Base-by-base conservation (phyloP, 2,329 filamentous ascomycete species). In the Fusarium heterosporum region DNA sequence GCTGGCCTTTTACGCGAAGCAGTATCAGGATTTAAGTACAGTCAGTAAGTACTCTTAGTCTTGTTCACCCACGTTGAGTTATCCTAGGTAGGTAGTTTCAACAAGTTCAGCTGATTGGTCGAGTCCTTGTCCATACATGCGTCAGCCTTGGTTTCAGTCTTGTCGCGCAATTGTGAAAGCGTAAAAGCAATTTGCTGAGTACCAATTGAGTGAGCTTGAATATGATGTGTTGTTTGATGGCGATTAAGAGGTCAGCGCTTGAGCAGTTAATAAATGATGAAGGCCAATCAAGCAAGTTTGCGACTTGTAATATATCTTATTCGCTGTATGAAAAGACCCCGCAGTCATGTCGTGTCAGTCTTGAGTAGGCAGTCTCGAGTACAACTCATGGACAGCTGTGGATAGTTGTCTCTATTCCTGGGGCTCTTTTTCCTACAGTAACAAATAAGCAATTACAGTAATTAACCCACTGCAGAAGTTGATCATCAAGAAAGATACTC, bases 341-440 rank as follows among this genome's bases (percentile, higher is more conserved):
- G 61, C 61, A 62, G 50, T 66, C 63, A 61, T 64, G 46, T 50
- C 52, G 32, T 61, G 50, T 51, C 52, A 60, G 51, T 32, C 25
- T 22, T 17, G 32, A 17, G 39, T 22, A 38, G n/a, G 34, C 13
- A 28, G 46, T 28, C 22, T 40, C n/a, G 30, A 38, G 25, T 29
- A 42, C 40, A 16, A n/a, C n/a, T n/a, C n/a, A n/a, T n/a, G n/a
- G n/a, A n/a, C n/a, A n/a, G n/a, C n/a, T n/a, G n/a, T n/a, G n/a
- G n/a, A 22, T 22, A 22, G 22, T 22, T 22, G 22, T 22, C 22
- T 22, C 22, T 22, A 6, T 22, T 22, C 22, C 6, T 17, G 34
- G n/a, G 34, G 34, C 34, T 36, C 16, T 36, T 16, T 16, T 17
- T 36, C n/a, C 14, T 8, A 7, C 14, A 34, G 14, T 13, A 34